A percentile compares a stretch with the other conserved stretches of the same genome.
Conservation (phyloP, 148 eudicot genomes). For the Polygonum aviculare region DNA sequence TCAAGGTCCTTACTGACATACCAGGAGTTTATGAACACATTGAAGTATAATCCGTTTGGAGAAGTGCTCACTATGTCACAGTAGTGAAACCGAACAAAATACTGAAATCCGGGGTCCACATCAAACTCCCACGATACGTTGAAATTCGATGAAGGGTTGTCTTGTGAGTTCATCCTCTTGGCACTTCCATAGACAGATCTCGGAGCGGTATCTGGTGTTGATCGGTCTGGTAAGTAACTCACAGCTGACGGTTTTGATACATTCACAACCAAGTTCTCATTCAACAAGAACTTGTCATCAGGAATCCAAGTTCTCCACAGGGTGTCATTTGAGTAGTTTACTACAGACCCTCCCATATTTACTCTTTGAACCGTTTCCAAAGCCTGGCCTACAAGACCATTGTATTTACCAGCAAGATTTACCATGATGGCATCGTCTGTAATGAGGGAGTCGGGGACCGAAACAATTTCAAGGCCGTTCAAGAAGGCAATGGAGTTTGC, state of each 20-base stretch:
- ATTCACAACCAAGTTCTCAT: conserved; percentile 25
- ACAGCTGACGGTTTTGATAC: conserved; percentile 33
- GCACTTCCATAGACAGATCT: conserved; percentile 64
- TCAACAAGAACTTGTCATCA: conserved; percentile 32
- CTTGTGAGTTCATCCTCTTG: conserved; percentile 33
- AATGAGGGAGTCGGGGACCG: conserved; percentile 51
- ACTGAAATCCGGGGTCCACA: conserved; percentile 44
- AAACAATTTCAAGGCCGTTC: conserved; percentile 66
- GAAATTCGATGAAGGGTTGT: conserved; percentile 39
- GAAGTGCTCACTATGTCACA: conserved; percentile 48
- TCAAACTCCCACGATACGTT: conserved; percentile 61
- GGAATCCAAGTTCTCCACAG: conserved; percentile 63
- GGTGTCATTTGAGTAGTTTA: conserved; percentile 46
- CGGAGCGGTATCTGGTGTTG: conserved; percentile 54
- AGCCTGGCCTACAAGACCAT: conserved; percentile 39
- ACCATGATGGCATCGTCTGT: conserved; percentile 39
- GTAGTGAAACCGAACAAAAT: conserved; percentile 38
- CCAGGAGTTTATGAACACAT: conserved; percentile 33
- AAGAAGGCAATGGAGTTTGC: conserved; percentile 47
- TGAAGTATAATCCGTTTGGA: conserved; percentile 26
- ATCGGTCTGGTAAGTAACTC: conserved; percentile 30
- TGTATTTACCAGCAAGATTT: conserved; percentile 26
- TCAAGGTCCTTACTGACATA: conserved; percentile 22
- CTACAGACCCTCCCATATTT: conserved; percentile 67
- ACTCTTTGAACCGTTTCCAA: conserved; percentile 56